These are phyloP conservation scores for Xylaria grammica DNA, from an alignment of 495 filamentous ascomycete genomes.

Conservation along the genomic window DNA sequence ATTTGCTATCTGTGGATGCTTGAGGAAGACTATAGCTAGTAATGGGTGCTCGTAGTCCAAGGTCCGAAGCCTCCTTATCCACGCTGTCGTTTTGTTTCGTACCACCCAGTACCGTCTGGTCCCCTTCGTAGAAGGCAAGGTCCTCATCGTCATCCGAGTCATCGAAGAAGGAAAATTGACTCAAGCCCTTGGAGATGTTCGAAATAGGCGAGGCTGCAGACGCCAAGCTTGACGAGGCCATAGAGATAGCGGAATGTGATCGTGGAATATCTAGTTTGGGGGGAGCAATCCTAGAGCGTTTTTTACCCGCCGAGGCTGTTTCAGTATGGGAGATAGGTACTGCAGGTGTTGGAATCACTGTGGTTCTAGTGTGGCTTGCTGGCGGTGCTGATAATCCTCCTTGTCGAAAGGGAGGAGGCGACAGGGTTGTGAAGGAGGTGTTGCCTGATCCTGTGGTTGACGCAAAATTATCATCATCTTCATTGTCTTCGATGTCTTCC, in stretches of 20 bases:
- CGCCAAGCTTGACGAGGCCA: slow-evolving; percentile 38
- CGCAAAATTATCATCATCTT: slow-evolving; percentile 62
- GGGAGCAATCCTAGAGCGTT: background rate
- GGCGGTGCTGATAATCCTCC: slow-evolving; percentile 36
- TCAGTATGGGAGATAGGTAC: slow-evolving; percentile 13
- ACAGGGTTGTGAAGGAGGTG: slow-evolving; percentile 47
- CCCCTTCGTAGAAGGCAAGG: slow-evolving; percentile 26
- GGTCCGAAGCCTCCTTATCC: slow-evolving; percentile 24
- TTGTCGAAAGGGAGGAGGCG: slow-evolving; percentile 53
- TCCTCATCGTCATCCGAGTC: slow-evolving; percentile 47
- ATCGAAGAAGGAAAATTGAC: slow-evolving; percentile 48
- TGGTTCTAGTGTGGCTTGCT: slow-evolving; percentile 15
- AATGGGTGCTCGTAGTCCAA: slow-evolving; percentile 34
- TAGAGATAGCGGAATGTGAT: slow-evolving; percentile 44
- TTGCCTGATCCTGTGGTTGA: slow-evolving; percentile 49
- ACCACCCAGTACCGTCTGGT: slow-evolving; percentile 26
- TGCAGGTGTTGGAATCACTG: background rate
- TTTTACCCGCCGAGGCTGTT: slow-evolving; percentile 6
- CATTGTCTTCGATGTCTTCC: slow-evolving; percentile 47
- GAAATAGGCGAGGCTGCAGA: slow-evolving; percentile 36
- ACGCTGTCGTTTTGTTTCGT: slow-evolving; percentile 4
- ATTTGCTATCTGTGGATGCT: slow-evolving; percentile 30
- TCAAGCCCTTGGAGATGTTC: slow-evolving; percentile 29
- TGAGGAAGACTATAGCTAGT: slow-evolving; percentile 51
- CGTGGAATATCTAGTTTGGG: slow-evolving; percentile 30